phyloP scores from a whole-genome alignment of 441 rosid species.

The Brassica balearica region DNA sequence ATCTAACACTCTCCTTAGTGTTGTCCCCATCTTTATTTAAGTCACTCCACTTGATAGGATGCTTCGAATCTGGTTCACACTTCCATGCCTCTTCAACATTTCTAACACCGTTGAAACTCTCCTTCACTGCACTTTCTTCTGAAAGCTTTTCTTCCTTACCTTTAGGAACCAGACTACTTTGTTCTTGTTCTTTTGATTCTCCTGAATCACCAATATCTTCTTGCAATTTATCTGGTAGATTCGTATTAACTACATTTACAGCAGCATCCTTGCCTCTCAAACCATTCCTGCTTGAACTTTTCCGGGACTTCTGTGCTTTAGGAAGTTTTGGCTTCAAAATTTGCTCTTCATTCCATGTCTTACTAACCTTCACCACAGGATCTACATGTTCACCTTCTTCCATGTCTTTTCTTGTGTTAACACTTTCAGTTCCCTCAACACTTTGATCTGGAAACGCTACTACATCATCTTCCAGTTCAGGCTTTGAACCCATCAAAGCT shows the following conservation, averaged over 20 bases:
- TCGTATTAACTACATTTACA: slow-evolving; percentile 54
- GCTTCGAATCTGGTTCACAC: slow-evolving; percentile 33
- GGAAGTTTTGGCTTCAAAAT: slow-evolving; percentile 24
- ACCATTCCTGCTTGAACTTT: slow-evolving; percentile 59
- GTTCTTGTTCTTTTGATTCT: slow-evolving; percentile 46
- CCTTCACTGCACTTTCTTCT: slow-evolving; percentile 45
- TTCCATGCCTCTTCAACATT: slow-evolving; percentile 51
- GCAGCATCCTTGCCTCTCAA: slow-evolving; percentile 53
- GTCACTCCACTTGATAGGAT: slow-evolving; percentile 50
- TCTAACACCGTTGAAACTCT: slow-evolving; percentile 54
- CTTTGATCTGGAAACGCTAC: slow-evolving; percentile 27
- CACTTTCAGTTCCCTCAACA: slow-evolving; percentile 24
- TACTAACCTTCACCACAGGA: slow-evolving; percentile 31
- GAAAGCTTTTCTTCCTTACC: slow-evolving; percentile 48
- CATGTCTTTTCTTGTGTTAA: slow-evolving; percentile 27
- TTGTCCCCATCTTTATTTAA: slow-evolving; percentile 51
- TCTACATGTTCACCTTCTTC: slow-evolving; percentile 29
- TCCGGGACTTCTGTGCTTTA: slow-evolving; percentile 61
- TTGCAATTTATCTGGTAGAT: slow-evolving; percentile 46
- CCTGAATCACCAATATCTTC: slow-evolving; percentile 68
- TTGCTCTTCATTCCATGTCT: slow-evolving; percentile 28
- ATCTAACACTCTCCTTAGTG: slow-evolving; percentile 62
- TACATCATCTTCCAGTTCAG: slow-evolving; percentile 24
- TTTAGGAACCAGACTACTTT: slow-evolving; percentile 41
- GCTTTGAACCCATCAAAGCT: slow-evolving; percentile 42